Evolutionary conservation across 2,329 filamentous ascomycete species (phyloP).

Genomic region (Sporothrix mexicana): DNA sequence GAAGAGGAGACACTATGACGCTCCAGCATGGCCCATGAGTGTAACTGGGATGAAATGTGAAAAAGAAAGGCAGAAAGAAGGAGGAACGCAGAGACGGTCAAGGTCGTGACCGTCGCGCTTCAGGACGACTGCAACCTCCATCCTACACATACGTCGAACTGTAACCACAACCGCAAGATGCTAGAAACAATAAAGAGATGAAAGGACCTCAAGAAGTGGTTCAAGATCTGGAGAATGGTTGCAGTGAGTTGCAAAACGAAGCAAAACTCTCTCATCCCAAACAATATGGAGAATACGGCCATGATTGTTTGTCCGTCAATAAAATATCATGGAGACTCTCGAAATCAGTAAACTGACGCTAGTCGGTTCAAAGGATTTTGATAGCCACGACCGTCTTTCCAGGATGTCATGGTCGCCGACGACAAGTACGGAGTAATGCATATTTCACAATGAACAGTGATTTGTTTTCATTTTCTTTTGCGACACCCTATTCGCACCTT

Average conservation of each 20-base stretch:
- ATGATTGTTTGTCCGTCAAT: background rate
- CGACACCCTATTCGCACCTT: too few relatives aligned
- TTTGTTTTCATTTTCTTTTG: too few relatives aligned
- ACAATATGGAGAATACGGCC: background rate
- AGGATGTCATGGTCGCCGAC: background rate
- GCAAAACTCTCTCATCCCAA: background rate
- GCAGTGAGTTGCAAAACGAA: background rate
- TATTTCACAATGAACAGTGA: too few relatives aligned
- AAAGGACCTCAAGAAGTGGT: constrained; percentile 3
- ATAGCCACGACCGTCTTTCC: background rate
- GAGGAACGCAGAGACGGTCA: background rate
- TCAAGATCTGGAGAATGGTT: background rate
- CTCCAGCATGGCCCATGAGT: background rate
- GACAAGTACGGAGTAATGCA: too few relatives aligned
- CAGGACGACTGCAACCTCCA: background rate
- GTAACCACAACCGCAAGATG: background rate
- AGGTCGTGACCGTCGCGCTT: background rate
- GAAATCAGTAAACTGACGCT: background rate
- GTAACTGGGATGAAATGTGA: background rate
- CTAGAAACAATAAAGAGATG: background rate
- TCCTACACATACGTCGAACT: background rate
- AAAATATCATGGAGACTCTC: background rate
- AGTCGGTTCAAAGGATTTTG: background rate
- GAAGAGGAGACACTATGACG: background rate
- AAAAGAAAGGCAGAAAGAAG: background rate